Evolutionary conservation across 805 yeast species (phyloP).

Genomic region (Candida vartiovaarae): DNA sequence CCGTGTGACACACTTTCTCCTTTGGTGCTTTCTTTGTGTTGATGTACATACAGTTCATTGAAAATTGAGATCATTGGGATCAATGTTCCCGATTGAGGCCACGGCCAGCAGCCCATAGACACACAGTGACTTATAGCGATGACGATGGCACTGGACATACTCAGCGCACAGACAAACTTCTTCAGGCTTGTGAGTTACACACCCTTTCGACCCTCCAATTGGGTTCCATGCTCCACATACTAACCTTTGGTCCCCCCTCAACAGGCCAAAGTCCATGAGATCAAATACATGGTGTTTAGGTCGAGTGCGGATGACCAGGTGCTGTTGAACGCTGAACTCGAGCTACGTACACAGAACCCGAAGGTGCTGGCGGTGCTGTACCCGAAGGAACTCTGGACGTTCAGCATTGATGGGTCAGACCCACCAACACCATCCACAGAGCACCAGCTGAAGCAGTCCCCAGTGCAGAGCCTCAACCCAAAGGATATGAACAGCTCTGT

Average conservation of each 20-base stretch:
- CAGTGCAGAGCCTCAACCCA: slow-evolving; percentile 15
- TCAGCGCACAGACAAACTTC: slow-evolving; percentile 14
- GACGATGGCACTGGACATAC: slow-evolving; percentile 11
- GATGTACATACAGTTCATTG: too few species aligned
- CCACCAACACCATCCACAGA: slow-evolving; percentile 27
- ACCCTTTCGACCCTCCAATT: neutral
- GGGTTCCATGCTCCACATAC: neutral
- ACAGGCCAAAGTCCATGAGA: slow-evolving; percentile 13
- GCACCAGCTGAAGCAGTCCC: slow-evolving; percentile 12
- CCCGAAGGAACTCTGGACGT: slow-evolving; percentile 38
- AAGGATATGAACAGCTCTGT: slow-evolving; percentile 8
- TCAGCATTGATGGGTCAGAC: slow-evolving; percentile 30
- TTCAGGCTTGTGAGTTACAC: slow-evolving; percentile 18
- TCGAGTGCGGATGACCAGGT: slow-evolving; percentile 29
- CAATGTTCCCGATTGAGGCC: too few species aligned
- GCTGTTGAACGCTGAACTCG: slow-evolving; percentile 35
- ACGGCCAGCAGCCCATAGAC: neutral
- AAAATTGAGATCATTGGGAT: too few species aligned
- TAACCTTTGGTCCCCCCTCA: neutral
- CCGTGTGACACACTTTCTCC: neutral
- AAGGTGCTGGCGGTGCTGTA: slow-evolving; percentile 31
- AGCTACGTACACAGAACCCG: slow-evolving; percentile 28
- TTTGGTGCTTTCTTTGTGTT: too few species aligned
- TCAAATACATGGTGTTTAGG: slow-evolving; percentile 14
- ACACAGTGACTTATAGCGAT: neutral